phyloP scores from a whole-genome alignment of 345 rosid species.

The Pistacia atlantica region DNA sequence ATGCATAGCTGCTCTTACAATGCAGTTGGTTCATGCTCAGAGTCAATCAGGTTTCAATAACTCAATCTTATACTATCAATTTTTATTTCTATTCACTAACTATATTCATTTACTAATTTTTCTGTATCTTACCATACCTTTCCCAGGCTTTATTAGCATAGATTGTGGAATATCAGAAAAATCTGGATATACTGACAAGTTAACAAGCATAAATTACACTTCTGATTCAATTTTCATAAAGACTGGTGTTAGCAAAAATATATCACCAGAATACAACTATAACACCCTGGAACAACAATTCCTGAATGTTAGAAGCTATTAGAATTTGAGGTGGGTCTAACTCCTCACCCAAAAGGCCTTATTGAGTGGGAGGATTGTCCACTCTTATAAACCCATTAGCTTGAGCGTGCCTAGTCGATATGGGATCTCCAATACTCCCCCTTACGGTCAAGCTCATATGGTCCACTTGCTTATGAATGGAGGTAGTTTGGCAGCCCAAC shows the following conservation, averaged over 20 bases:
- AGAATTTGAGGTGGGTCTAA: too few species aligned
- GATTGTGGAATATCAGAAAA: background rate
- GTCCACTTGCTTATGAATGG: too few species aligned
- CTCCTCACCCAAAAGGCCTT: too few species aligned
- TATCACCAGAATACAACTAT: background rate
- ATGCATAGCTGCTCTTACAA: background rate
- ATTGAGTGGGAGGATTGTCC: too few species aligned
- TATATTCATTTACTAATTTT: background rate
- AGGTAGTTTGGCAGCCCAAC: too few species aligned
- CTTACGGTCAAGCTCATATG: too few species aligned
- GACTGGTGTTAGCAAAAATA: background rate
- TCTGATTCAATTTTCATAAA: background rate
- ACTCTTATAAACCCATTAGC: too few species aligned
- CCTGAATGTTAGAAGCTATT: slow-evolving; percentile 16
- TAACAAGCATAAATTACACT: background rate
- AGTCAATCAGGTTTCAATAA: background rate
- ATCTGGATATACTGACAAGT: slow-evolving; percentile 1
- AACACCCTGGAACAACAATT: background rate
- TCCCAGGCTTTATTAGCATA: slow-evolving; percentile 7
- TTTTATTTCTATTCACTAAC: background rate
- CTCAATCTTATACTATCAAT: background rate
- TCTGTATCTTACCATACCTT: background rate
- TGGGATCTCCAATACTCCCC: too few species aligned
- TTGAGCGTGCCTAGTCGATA: too few species aligned
- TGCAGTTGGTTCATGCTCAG: background rate